A percentile compares a stretch with the other conserved stretches of the same genome.
Conservation (phyloP, 306 rosid genomes). For the Acmispon strigosus region DNA sequence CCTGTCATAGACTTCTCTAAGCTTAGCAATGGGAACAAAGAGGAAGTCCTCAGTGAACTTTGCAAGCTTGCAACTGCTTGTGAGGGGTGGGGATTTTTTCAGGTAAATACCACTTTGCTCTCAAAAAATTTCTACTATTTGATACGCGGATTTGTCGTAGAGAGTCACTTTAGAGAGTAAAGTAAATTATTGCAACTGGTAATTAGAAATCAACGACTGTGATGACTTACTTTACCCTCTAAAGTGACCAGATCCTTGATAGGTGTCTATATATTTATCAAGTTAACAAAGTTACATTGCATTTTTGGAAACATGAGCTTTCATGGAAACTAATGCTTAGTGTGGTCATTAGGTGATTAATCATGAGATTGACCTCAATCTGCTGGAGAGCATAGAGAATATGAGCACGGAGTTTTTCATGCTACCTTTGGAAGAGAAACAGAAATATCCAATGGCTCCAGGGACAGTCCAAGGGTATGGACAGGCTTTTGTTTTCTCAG, state of each 20-base stretch:
- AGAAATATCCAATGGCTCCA: slow-evolving; percentile 81
- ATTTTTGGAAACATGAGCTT: background rate
- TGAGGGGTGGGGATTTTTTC: slow-evolving; percentile 91
- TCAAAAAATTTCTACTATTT: background rate
- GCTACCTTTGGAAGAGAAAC: slow-evolving; percentile 84
- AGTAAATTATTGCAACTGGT: too few species aligned
- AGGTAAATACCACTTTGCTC: slow-evolving; percentile 41
- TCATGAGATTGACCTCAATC: slow-evolving; percentile 65
- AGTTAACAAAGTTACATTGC: background rate
- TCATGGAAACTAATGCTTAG: slow-evolving; percentile 18
- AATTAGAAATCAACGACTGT: too few species aligned
- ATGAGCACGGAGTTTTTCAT: slow-evolving; percentile 69
- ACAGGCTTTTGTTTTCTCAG: slow-evolving; percentile 94
- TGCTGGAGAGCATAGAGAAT: slow-evolving; percentile 62
- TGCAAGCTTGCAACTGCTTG: slow-evolving; percentile 62
- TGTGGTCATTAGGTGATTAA: slow-evolving; percentile 50
- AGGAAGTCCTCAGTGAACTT: slow-evolving; percentile 39
- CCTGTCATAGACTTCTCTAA: slow-evolving; percentile 70
- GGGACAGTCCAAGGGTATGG: slow-evolving; percentile 96
- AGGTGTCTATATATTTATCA: background rate
- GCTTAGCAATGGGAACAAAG: slow-evolving; percentile 45
- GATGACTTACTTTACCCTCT: too few species aligned
- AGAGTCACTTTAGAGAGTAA: too few species aligned
- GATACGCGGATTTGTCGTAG: background rate
- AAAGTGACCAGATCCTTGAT: too few species aligned